phyloP scores from a whole-genome alignment of 108 stramenopile species.

The Nitzschia sp. region DNA sequence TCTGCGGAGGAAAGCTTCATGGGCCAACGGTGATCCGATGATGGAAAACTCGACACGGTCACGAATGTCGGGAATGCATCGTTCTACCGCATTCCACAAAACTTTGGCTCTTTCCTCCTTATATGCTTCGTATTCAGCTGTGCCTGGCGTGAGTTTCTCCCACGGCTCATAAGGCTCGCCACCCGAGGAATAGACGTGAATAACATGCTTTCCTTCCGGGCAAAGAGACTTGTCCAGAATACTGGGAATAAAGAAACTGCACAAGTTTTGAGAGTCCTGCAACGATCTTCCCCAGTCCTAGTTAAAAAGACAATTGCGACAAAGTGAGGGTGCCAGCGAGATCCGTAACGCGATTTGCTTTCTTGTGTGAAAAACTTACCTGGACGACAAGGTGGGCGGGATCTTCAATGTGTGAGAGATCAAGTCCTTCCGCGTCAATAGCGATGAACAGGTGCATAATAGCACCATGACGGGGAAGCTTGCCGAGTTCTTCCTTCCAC shows the following conservation, averaged over 20 bases:
- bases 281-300: conserved; percentile 85
- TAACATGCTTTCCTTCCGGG: conserved; percentile 93
- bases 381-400: conserved; percentile 91
- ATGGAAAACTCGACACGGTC: conserved; percentile 90
- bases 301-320: background rate
- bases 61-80: conserved; percentile 92
- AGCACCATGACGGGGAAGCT: conserved; percentile 86
- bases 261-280: conserved; percentile 92
- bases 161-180: conserved; percentile 95
- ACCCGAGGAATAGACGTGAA: conserved; percentile 93
- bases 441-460: conserved; percentile 88
- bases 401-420: conserved; percentile 85
- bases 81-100: conserved; percentile 89
- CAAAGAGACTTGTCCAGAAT: conserved; percentile 90
- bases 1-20: conserved; percentile 93
- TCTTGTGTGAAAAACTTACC: too few relatives aligned
- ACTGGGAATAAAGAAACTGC: conserved; percentile 88
- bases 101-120: conserved; percentile 89
- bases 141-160: conserved; percentile 87
- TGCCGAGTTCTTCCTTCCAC: conserved; percentile 77
- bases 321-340: background rate
- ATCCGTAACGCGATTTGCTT: background rate
- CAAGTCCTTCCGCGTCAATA: conserved; percentile 80
- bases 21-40: conserved; percentile 91
- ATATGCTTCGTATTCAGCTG: conserved; percentile 90